Evolutionary conservation across 176 grass and related monocot genomes (phyloP), one percentile per base, ranked within the genome.

Genomic region (Areca catechu): DNA sequence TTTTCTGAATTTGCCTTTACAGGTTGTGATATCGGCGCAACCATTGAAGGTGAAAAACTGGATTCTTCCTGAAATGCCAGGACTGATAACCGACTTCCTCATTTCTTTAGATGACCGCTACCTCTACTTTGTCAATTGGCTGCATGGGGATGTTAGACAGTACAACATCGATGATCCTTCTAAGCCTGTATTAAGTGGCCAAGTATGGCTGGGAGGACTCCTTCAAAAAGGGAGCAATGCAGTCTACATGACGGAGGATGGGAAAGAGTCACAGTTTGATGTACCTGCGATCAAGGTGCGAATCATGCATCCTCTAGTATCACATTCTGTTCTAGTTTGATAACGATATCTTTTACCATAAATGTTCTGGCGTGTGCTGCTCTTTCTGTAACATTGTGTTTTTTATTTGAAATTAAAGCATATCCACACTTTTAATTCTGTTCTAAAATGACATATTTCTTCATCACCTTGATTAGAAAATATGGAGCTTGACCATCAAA

Each of bases 141-240:
- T 97, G 58, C 93, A 97, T 62, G 93, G 93, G 2, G 93, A 97
- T 72, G 84, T 97, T 29, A 97, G 93, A 57, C 93, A 97, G 63
- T 97, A 92, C 73, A 97, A 82, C 66, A 88, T 97, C 20, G 83
- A 82, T 66, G 84, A 97, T 58, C 87, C 87, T 66, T 62, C 87
- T n/a, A 97, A 88, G 49, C 93, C 87, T 49, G 66, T 97, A 4
- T 77, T 97, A 75, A 75, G 72, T 48, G 83, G 93, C 57, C 93
- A 97, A 85, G 57, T 97, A 17, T 97, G 76, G 81, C 83, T 88
- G 15, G 86, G 93, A 29, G 87, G 93, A 19, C 93, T 97, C 60
- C 80, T 97, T 79, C 93, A 91, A 16, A 97, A 91, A 69, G 93
- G 78, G 17, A 82, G 80, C 0, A 76, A 92, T 51, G 81, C 78